Evolutionary conservation across 1,284 basidiomycete genomes (phyloP), one percentile per base, ranked within the genome.

Genomic region (Tetrapyrgos nigripes): DNA sequence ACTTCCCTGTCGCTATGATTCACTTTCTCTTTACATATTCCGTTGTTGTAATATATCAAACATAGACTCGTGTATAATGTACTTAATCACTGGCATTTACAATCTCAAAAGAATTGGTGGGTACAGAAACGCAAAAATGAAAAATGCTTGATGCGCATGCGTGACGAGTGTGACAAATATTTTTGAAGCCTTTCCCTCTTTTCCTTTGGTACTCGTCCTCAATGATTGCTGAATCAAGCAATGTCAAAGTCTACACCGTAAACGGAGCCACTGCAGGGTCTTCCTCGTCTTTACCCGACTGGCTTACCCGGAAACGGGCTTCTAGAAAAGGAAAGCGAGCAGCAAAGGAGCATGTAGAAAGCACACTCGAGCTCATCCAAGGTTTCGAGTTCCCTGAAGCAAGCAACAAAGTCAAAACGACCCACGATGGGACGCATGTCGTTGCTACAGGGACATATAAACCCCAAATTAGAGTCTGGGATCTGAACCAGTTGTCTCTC

Each of bases 361-460:
- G 89, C 2, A 84, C 87, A 40, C 86, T 97, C 65, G 92, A 96
- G 72, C 89, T 97, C 63, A 89, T 97, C 48, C 95, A 97, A 71
- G 93, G 97, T 64, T 97, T 99, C 73, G 93, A 96, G 68, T 99
- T 99, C 65, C 96, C 97, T 9, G 95, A 98, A 72, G 96, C 96
- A 11, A 95, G 93, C 70, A 97, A 95, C 74, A 89, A 88, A 68
- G 85, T 99, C 68, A 93, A 89, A 74, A 92, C 92, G 5, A 98
- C 96, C 2, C 80, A 89, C 37, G 97, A 99, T 73, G 97, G 97
- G 2, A 89, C 92, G 65, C 91, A 96, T 83, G 90, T 90, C 13
- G 85, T 99, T 58, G 97, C 94, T 0, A 99, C 97, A 9, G 97
- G 97, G 21, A 95, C 93, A 1, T 99, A 99, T 79, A 99, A 99